Base-by-base conservation (phyloP, 495 filamentous ascomycete species). In the Lasiosphaeriaceae sp. region DNA sequence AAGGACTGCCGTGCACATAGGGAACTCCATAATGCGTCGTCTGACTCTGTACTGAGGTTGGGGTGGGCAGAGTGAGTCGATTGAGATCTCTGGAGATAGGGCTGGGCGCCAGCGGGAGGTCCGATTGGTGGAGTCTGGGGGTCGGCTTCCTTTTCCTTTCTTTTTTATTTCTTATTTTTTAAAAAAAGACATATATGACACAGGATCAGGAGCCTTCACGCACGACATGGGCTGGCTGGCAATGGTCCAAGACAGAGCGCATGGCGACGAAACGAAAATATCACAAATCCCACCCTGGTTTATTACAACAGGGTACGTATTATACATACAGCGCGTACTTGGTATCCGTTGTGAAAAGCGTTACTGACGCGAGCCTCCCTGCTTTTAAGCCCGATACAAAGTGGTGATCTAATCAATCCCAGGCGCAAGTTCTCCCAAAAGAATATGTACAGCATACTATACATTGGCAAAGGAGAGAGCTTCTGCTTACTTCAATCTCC, bases 11-110 rank as follows among this genome's bases (percentile, higher is more conserved):
- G 50, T 81, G 81, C 8, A 64, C 62, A 52, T 75, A 80, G 31
- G 78, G 73, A 46, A 70, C 63, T 17, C 74, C 75, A 53, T 77
- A 81, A 11, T 78, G 71, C 24, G 67, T 66, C 20, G 72, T 71
- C 63, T 82, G 82, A 64, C 78, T 77, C 26, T 82, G 79, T 16
- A 77, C 75, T 20, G 82, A 84, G 1, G 80, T 81, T 21, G 82
- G 80, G 19, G 82, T 84, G 21, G 82, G 71, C 17, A n/a, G 75
- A 81, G 37, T 80, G 75, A n/a, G 44, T 78, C 24, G 77, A 77
- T 55, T 74, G 75, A 29, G 78, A 79, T 53, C 74, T 65, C 57
- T 79, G 75, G 39, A 71, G 67, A 58, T 74, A 77, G 31, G 73
- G 65, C 29, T 55, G 52, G 46, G 71, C 64, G 43, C 69, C 71